Evolutionary conservation across 345 rosid species (phyloP), one percentile per base, ranked within the genome.

Genomic region (Eucalyptus shirleyi): DNA sequence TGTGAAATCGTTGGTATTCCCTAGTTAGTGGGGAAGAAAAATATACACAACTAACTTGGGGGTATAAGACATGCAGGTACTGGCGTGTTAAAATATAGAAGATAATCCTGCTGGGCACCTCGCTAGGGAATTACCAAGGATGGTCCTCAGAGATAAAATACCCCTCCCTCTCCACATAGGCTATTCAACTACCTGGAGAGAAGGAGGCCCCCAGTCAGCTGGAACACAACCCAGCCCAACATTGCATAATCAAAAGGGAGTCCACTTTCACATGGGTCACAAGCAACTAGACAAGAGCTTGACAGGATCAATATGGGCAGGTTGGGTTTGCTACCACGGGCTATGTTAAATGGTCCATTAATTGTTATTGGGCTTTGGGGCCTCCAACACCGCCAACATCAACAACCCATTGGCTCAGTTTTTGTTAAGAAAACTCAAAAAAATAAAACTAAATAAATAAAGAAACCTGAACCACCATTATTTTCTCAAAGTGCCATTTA

Each of bases 1-100:
- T 53, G 59, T 53, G 59, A 21, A 53, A 53, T 53, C 59, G 5
- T 53, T 53, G 26, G 26, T 53, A 53, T 53, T 53, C 1, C 59
- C 26, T 53, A 0, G 4, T 53, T 8, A 53, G 59, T 53, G 59
- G 59, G 11, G 2, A 53, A 53, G 59, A 8, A 53, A 19, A 21
- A 53, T 53, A 53, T 53, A 8, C 26, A 53, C 59, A 53, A 53
- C 26, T 4, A 53, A 53, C 59, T 53, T 8, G 2, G 59, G 26
- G 26, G 11, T 21, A 2, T 21, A 53, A 53, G 11, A 19, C 5
- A 1, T 21, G 26, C 0, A 21, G 1, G 11, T 8, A 53, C 11
- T 0, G 2, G 1, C 0, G 4, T 53, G 26, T 53, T 53, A 53
- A 53, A 53, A 53, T 53, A 53, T 19, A 21, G 1, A 53, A 53